phyloP scores from a whole-genome alignment of 2,329 filamentous ascomycete species.

The Fragosphaeria purpurea region DNA sequence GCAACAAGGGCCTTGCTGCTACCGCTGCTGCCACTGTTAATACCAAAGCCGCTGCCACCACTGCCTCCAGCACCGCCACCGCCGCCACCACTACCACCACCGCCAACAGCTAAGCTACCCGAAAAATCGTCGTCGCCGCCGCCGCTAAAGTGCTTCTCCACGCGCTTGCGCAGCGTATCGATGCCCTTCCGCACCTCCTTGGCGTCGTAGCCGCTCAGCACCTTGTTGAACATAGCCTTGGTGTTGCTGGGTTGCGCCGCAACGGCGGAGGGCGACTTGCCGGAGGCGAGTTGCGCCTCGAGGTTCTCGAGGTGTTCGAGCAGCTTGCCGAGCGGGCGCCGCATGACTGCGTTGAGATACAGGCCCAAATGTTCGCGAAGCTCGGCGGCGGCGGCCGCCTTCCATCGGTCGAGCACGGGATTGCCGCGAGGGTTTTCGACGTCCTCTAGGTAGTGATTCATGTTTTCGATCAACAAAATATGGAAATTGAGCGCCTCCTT shows the following conservation, averaged over 20 bases:
- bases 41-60: too few relatives aligned
- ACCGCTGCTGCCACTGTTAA: background rate
- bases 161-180: constrained; percentile 76
- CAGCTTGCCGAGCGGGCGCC: constrained; percentile 78
- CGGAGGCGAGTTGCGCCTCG: constrained; percentile 57
- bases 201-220: constrained; percentile 67
- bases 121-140: constrained; percentile 48
- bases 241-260: constrained; percentile 75
- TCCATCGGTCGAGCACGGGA: constrained; percentile 73
- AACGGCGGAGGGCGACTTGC: constrained; percentile 53
- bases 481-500: constrained; percentile 97
- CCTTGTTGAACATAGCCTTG: constrained; percentile 74
- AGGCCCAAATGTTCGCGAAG: constrained; percentile 78
- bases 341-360: constrained; percentile 81
- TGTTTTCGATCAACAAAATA: constrained; percentile 95
- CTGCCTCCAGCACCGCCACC: background rate
- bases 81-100: too few relatives aligned
- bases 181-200: constrained; percentile 87
- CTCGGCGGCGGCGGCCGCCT: constrained; percentile 64
- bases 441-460: constrained; percentile 95
- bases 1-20: constrained; percentile 33
- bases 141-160: constrained; percentile 96
- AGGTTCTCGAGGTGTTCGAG: constrained; percentile 87
- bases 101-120: too few relatives aligned
- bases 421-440: constrained; percentile 63